Percentiles rank a stretch among this genome's conserved stretches.
phyloP scores from a whole-genome alignment of 164 flowering plant species.

The Vitis labrusca region DNA sequence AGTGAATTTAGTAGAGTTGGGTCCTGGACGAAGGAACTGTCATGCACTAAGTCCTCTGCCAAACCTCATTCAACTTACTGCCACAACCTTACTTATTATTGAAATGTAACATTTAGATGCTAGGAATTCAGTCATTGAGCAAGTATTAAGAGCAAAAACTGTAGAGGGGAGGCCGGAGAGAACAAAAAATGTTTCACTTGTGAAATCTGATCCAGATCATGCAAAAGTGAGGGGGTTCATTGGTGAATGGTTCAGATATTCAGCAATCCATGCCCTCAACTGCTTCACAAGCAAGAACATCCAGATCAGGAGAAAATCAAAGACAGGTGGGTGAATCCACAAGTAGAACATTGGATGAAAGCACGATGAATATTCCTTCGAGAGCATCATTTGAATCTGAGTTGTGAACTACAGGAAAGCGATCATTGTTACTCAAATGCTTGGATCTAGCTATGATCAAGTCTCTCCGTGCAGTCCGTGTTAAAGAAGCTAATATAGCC shows the following conservation, averaged over 20 bases:
- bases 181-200: conserved; percentile 38
- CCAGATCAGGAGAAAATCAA: conserved; percentile 44
- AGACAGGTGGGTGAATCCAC: conserved; percentile 56
- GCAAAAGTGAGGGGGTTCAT: conserved; percentile 44
- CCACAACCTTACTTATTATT: not conserved
- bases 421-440: too few relatives aligned
- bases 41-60: too few relatives aligned
- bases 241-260: conserved; percentile 50
- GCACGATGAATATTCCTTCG: conserved; percentile 32
- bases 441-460: too few relatives aligned
- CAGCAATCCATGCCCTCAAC: conserved; percentile 28
- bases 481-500: too few relatives aligned
- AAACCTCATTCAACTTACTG: too few relatives aligned
- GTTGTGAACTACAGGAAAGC: conserved; percentile 10
- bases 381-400: conserved; percentile 58
- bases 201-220: conserved; percentile 49
- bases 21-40: too few relatives aligned
- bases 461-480: too few relatives aligned
- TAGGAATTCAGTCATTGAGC: conserved; percentile 54
- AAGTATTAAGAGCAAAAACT: conserved; percentile 39
- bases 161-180: conserved; percentile 60
- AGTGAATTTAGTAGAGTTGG: too few relatives aligned
- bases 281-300: conserved; percentile 33
- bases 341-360: conserved; percentile 56
- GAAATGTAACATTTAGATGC: conserved; percentile 39